A percentile compares a stretch with the other conserved stretches of the same genome.
Evolutionary conservation across 345 rosid genomes (phyloP).

Genomic region (Lepidium didymum): DNA sequence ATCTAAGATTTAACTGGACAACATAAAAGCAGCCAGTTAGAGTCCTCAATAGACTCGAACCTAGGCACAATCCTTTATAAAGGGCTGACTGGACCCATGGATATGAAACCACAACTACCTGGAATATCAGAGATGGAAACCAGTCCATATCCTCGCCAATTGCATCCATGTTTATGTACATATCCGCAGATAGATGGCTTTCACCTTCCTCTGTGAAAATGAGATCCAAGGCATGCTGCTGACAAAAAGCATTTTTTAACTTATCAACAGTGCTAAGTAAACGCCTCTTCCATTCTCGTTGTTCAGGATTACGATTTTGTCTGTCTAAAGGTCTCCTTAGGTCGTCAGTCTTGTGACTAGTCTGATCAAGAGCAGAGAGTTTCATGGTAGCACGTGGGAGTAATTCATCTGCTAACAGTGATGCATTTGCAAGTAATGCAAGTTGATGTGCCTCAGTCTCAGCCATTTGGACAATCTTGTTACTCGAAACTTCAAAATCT

Average conservation of each 20-base stretch:
- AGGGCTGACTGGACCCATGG: constrained; percentile 9
- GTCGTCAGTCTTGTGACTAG: constrained; percentile 54
- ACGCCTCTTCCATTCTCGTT: constrained; percentile 97
- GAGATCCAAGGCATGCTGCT: constrained; percentile 94
- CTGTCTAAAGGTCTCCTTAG: constrained; percentile 70
- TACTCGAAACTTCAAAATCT: constrained; percentile 64
- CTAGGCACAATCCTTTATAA: neutral
- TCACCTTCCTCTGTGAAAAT: constrained; percentile 98
- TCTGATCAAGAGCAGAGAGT: constrained; percentile 60
- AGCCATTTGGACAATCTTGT: constrained; percentile 86
- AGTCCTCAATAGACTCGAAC: neutral
- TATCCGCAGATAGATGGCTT: constrained; percentile 83
- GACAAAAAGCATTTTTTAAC: constrained; percentile 87
- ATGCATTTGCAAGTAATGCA: constrained; percentile 95
- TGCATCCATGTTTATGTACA: constrained; percentile 83
- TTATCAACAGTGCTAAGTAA: constrained; percentile 80
- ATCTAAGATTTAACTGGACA: neutral
- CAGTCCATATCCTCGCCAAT: constrained; percentile 66
- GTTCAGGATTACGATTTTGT: constrained; percentile 97
- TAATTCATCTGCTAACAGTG: constrained; percentile 88
- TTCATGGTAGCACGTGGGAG: constrained; percentile 99
- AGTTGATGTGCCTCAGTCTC: constrained; percentile 95
- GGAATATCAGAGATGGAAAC: constrained; percentile 89
- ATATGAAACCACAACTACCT: constrained; percentile 46
- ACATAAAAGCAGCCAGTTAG: neutral